Evolutionary conservation across 2,329 filamentous ascomycete genomes (phyloP).

Genomic region (Sarocladium oryzae): DNA sequence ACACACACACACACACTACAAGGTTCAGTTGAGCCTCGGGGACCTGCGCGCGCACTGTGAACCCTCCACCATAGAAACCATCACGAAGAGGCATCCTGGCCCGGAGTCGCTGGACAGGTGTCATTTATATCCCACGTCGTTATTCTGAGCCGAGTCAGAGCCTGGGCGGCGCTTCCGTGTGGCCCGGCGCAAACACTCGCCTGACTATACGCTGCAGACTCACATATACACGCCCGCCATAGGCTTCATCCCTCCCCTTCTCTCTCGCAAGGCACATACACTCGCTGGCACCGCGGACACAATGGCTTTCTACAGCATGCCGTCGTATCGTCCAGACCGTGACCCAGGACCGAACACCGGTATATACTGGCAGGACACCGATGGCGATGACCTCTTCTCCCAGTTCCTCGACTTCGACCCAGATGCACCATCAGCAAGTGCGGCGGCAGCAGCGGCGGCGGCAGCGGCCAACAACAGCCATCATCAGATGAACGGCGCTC

Average conservation of each 20-base stretch:
- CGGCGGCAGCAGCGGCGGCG: background rate
- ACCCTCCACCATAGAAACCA: background rate
- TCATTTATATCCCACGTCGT: background rate
- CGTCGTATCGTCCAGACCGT: background rate
- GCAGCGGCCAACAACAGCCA: background rate
- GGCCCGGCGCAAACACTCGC: background rate
- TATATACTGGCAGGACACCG: constrained; percentile 5
- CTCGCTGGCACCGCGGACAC: too few relatives aligned
- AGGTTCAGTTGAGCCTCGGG: background rate
- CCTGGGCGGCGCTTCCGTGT: too few relatives aligned
- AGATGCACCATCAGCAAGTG: background rate
- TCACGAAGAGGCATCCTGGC: background rate
- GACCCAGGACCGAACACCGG: background rate
- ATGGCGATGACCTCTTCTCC: constrained; percentile 8
- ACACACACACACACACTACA: background rate
- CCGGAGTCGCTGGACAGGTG: background rate
- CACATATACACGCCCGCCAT: too few relatives aligned
- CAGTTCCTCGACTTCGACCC: constrained; percentile 8
- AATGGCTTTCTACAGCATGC: constrained; percentile 9
- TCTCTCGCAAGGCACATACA: too few relatives aligned
- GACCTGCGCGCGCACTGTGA: background rate
- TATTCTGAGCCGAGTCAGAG: background rate
- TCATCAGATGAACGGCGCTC: background rate
- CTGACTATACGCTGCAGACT: background rate
- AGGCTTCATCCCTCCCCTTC: too few relatives aligned